Conservation (phyloP, 768 basidiomycete genomes). For the Chalciporus piperatus region DNA sequence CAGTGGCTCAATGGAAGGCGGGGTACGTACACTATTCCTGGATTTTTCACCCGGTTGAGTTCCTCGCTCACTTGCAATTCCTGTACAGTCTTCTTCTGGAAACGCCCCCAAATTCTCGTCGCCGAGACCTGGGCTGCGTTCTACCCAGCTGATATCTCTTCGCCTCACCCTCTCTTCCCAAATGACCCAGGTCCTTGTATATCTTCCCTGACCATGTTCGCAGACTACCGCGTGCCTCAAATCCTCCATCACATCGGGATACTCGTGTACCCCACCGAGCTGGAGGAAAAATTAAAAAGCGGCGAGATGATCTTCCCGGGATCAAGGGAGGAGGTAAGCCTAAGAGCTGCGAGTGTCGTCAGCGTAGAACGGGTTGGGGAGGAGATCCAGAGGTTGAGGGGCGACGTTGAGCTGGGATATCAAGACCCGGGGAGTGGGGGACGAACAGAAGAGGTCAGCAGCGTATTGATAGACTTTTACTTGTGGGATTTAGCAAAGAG, state of each 20-base stretch:
- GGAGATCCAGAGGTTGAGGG: slow-evolving; percentile 43
- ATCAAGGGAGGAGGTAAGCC: slow-evolving; percentile 67
- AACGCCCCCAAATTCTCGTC: slow-evolving; percentile 87
- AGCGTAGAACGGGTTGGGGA: slow-evolving; percentile 73
- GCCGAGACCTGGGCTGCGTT: slow-evolving; percentile 94
- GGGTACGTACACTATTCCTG: slow-evolving; percentile 38
- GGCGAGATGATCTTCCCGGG: slow-evolving; percentile 51
- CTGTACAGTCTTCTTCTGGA: slow-evolving; percentile 74
- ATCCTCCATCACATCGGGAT: slow-evolving; percentile 83
- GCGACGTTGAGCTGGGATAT: slow-evolving; percentile 21
- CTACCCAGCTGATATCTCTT: slow-evolving; percentile 51
- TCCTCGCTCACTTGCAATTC: background rate
- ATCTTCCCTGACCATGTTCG: slow-evolving; percentile 84
- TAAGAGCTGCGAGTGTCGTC: slow-evolving; percentile 77
- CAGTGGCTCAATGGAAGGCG: slow-evolving; percentile 51
- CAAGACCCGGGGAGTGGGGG: slow-evolving; percentile 8
- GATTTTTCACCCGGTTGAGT: background rate
- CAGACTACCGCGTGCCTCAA: slow-evolving; percentile 90
- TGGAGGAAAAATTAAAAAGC: slow-evolving; percentile 49
- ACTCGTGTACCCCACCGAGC: slow-evolving; percentile 62
- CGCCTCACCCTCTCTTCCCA: slow-evolving; percentile 73
- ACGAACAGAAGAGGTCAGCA: slow-evolving; percentile 43
- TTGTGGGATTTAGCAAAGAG: slow-evolving; percentile 85
- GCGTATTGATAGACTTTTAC: slow-evolving; percentile 88
- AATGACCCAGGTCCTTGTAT: slow-evolving; percentile 54